Evolutionary conservation across 352 stramenopile genomes (phyloP), one percentile per base, ranked within the genome.

Genomic region (Blastocystis sp.): DNA sequence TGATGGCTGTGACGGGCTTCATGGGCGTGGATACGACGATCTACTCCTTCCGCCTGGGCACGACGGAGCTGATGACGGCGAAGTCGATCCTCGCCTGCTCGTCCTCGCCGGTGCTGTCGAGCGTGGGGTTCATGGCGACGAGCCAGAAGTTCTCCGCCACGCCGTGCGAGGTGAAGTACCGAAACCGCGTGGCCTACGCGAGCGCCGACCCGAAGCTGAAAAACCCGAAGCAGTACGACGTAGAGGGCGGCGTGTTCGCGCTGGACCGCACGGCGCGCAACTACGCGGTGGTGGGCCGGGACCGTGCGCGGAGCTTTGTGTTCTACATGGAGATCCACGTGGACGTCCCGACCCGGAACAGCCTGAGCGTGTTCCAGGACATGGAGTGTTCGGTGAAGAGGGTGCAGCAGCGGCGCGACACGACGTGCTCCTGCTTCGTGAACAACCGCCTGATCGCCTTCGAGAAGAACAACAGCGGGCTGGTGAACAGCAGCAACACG

Each of bases 401-500:
- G 19, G 48, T 84, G 7, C 43, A 28, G 23, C 19, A 17, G 11
- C 48, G 74, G 11, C 23, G 1, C 5, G 38, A 79, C 2, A 62
- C 43, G 1, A 41, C 11, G 2, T 17, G 23, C 45, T 84, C 74
- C 10, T 84, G 48, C 48, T 84, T 69, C 38, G 21, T n/a, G 4
- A 69, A 52, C 38, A 84, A 41, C 23, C 74, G 74, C 41, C 74
- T 84, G 53, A n/a, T 28, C 38, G 45, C 7, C 1, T 69, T 67
- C 19, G 11, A 45, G 4, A 59, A 59, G 34, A 53, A 67, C n/a
- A 59, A 38, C 40, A 53, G 74, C 48, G 74, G 74, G 17, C 53
- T 84, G 4, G 45, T 59, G 7, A 84, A 84, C 53, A 34, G 34
- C 60, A 67, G 48, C 74, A 84, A 84, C 48, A 84, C 56, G 14